phyloP scores from a whole-genome alignment of 371 early-diverging fungal genomes.

The Rhizopus arrhizus region DNA sequence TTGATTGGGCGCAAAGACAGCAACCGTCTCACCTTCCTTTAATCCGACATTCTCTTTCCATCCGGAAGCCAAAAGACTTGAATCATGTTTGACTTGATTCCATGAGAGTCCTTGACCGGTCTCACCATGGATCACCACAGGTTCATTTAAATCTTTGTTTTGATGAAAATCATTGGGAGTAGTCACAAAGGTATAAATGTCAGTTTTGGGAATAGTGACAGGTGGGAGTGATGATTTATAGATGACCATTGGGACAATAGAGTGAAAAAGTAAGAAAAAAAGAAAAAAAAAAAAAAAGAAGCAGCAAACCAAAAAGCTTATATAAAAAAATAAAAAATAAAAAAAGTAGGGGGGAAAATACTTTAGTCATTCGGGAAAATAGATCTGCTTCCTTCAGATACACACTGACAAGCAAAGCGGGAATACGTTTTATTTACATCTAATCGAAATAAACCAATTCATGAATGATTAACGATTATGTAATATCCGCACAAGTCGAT shows the following conservation, averaged over 20 bases:
- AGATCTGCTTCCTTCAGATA: no score
- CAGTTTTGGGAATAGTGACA: conserved; percentile 62
- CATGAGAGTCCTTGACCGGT: conserved; percentile 61
- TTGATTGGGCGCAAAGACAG: conserved; percentile 73
- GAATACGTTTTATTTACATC: no score
- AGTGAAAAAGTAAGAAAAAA: background rate
- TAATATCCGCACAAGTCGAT: no score
- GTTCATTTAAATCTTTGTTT: conserved; percentile 35
- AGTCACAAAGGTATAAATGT: conserved; percentile 70
- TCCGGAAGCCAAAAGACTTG: conserved; percentile 23
- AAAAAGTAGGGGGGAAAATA: no score
- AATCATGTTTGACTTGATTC: conserved; percentile 39
- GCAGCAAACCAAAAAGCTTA: no score
- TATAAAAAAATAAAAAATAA: no score
- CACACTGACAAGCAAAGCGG: no score
- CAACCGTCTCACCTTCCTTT: conserved; percentile 71
- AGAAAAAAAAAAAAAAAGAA: no score
- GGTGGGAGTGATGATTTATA: conserved; percentile 34
- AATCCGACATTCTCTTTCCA: conserved; percentile 57
- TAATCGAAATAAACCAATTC: no score
- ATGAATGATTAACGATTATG: no score
- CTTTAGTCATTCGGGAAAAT: no score
- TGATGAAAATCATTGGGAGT: conserved; percentile 35
- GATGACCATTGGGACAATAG: conserved; percentile 33
- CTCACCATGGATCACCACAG: conserved; percentile 60